Conservation (phyloP, 2,329 filamentous ascomycete species). For the Aspergillus novoparasiticus region DNA sequence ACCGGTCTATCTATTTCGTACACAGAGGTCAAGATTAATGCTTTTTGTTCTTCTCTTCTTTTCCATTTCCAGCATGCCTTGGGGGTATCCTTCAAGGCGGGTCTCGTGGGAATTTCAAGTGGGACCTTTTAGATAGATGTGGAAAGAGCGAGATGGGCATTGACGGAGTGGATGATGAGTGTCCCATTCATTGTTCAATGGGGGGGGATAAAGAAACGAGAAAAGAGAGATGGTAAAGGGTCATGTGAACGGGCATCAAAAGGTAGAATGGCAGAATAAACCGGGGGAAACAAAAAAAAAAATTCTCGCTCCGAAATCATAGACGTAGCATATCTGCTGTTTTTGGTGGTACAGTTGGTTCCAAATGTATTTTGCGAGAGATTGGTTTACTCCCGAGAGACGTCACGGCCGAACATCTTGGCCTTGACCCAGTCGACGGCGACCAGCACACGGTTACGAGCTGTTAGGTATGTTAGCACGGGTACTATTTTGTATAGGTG, state of each 20-base stretch:
- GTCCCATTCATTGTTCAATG: not conserved
- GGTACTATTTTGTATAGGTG: not conserved
- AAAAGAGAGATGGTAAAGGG: slow-evolving; percentile 15
- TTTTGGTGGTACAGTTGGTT: slow-evolving; percentile 18
- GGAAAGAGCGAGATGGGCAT: not conserved
- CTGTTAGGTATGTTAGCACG: slow-evolving; percentile 49
- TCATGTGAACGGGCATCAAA: slow-evolving; percentile 20
- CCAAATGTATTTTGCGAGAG: slow-evolving; percentile 7
- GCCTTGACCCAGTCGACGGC: slow-evolving; percentile 96
- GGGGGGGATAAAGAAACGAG: slow-evolving; percentile 14
- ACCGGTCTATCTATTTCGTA: slow-evolving; percentile 34
- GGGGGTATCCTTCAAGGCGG: not conserved
- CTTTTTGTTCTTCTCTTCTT: not conserved
- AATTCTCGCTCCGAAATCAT: slow-evolving; percentile 21
- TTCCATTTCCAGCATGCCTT: not conserved
- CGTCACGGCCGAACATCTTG: slow-evolving; percentile 93
- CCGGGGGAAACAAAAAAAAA: slow-evolving; percentile 1
- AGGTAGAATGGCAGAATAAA: slow-evolving; percentile 4
- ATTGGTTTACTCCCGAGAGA: slow-evolving; percentile 55
- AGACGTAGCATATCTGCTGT: slow-evolving; percentile 17
- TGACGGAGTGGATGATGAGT: not conserved
- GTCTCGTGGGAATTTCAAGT: not conserved
- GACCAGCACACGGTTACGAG: slow-evolving; percentile 91
- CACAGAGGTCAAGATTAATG: slow-evolving; percentile 11
- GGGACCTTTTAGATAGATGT: not conserved